Conservation (phyloP, 139 green algal species). For the Marvania coccoides region DNA sequence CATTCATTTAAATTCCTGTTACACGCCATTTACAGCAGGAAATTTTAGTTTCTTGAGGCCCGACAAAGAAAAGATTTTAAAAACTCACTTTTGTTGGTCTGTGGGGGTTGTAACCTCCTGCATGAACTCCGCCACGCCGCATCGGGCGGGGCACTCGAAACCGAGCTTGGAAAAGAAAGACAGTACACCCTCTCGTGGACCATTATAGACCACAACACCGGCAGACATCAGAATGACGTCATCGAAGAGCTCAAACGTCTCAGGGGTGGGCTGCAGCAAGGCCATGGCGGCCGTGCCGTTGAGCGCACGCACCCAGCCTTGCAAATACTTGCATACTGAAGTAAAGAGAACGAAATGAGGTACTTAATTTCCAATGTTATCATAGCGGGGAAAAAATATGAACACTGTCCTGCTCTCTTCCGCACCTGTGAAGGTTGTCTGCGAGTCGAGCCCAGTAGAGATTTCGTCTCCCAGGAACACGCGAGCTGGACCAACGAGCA, state of each 20-base stretch:
- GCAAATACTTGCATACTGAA: background rate
- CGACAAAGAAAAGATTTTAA: background rate
- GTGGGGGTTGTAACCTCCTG: conserved; percentile 49
- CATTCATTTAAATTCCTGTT: no score
- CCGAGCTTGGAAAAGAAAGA: conserved; percentile 48
- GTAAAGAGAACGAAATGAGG: conserved; percentile 1
- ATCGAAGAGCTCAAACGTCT: conserved; percentile 45
- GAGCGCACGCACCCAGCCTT: background rate
- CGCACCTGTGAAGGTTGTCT: conserved; percentile 50
- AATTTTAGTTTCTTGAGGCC: background rate
- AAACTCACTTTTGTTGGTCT: conserved; percentile 31
- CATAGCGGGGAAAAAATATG: no score
- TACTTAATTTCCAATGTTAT: no score
- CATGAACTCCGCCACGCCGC: conserved; percentile 57
- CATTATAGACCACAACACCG: conserved; percentile 40
- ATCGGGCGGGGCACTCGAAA: conserved; percentile 45
- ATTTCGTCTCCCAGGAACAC: conserved; percentile 56
- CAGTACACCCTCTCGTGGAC: conserved; percentile 24
- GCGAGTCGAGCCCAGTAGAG: conserved; percentile 47
- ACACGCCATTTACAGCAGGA: no score
- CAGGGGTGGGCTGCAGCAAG: conserved; percentile 37
- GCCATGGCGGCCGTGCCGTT: background rate
- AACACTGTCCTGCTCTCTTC: no score
- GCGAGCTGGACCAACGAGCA: conserved; percentile 38
- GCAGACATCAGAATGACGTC: conserved; percentile 32